These are phyloP conservation scores for Imleria badia DNA, from an alignment of 768 basidiomycete genomes.

Conservation along the genomic window DNA sequence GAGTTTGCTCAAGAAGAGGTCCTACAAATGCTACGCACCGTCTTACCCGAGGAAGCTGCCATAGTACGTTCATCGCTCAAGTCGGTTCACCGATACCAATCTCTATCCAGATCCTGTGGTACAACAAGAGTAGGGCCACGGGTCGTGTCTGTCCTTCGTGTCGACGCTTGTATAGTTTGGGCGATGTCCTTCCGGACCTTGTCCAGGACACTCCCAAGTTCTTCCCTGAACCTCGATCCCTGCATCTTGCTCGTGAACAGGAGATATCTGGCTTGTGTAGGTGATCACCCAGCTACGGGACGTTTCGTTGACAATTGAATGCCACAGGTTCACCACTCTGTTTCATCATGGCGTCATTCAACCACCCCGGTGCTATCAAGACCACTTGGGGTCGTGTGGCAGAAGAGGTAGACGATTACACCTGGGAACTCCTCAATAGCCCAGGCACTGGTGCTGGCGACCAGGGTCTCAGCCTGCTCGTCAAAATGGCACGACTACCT, in stretches of 20 bases:
- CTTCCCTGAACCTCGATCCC: constrained; percentile 28
- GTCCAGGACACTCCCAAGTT: constrained; percentile 25
- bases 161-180: constrained; percentile 66
- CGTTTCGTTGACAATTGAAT: not conserved
- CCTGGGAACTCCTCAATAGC: constrained; percentile 61
- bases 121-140: constrained; percentile 74
- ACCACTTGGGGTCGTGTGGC: constrained; percentile 67
- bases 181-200: constrained; percentile 60
- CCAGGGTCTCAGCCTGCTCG: constrained; percentile 56
- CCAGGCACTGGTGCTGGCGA: constrained; percentile 36
- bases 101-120: constrained; percentile 66
- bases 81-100: not conserved
- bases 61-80: constrained; percentile 45
- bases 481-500: constrained; percentile 73
- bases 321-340: constrained; percentile 71
- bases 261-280: constrained; percentile 75
- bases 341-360: constrained; percentile 70
- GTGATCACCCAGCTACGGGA: constrained; percentile 24
- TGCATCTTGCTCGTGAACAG: constrained; percentile 57
- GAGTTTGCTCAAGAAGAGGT: constrained; percentile 79
- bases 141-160: constrained; percentile 80
- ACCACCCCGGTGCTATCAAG: constrained; percentile 61
- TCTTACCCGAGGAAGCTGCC: constrained; percentile 71
- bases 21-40: constrained; percentile 65
- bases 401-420: constrained; percentile 64